Evolutionary conservation across 208 protist genomes (phyloP).

Genomic region (Trypanosomatidae sp.): DNA sequence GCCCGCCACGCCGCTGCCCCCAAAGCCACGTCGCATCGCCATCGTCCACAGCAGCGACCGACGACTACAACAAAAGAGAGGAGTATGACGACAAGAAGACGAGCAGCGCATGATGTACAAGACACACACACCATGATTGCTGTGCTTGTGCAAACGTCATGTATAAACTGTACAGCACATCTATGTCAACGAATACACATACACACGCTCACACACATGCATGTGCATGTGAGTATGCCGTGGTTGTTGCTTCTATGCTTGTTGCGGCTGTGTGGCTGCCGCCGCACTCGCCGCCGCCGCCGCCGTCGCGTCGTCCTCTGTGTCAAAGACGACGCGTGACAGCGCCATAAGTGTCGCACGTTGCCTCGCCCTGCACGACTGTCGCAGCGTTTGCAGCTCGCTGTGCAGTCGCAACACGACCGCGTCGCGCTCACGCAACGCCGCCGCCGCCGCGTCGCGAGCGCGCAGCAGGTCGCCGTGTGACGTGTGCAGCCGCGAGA

Average conservation of each 20-base stretch:
- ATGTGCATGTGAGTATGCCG: too few relatives aligned
- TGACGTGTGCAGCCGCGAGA: slow-evolving; percentile 15
- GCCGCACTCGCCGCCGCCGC: neutral
- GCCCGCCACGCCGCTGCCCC: neutral
- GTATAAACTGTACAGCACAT: too few relatives aligned
- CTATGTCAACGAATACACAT: too few relatives aligned
- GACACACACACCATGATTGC: neutral
- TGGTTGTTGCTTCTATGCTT: neutral
- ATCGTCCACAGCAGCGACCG: too few relatives aligned
- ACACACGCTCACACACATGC: too few relatives aligned
- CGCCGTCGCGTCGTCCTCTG: slow-evolving; percentile 3
- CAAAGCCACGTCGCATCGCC: neutral
- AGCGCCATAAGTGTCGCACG: slow-evolving; percentile 32
- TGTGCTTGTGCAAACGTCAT: neutral
- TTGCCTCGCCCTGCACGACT: slow-evolving; percentile 19
- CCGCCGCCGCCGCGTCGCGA: slow-evolving; percentile 1
- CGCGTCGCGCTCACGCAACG: neutral
- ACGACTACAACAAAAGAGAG: too few relatives aligned
- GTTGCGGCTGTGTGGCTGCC: neutral
- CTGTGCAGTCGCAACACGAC: slow-evolving; percentile 5
- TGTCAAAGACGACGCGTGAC: slow-evolving; percentile 31
- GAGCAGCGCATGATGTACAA: neutral
- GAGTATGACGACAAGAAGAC: neutral
- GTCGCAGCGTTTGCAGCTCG: slow-evolving; percentile 17
- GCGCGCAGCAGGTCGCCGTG: slow-evolving; percentile 4